Conservation (phyloP, 2,329 filamentous ascomycete genomes). For the Huntiella abstrusa region DNA sequence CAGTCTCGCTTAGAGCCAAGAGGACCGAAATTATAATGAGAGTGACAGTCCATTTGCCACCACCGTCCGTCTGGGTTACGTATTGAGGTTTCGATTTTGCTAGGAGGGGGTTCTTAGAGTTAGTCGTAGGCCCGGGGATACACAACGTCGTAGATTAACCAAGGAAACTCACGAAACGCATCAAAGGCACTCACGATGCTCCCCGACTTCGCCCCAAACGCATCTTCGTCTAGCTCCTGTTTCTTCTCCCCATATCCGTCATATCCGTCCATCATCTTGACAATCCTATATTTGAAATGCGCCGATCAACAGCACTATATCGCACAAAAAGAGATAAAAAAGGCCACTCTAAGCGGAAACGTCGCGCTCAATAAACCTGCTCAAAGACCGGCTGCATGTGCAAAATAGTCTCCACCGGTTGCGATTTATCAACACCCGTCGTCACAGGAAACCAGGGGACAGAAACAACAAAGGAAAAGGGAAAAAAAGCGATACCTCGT, state of each 20-base stretch:
- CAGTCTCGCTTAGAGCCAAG: slow-evolving; percentile 60
- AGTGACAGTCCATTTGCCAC: slow-evolving; percentile 82
- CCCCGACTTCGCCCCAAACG: slow-evolving; percentile 52
- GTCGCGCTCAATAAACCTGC: too few relatives aligned
- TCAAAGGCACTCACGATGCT: slow-evolving; percentile 74
- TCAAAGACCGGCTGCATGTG: too few relatives aligned
- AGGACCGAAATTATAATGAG: slow-evolving; percentile 57
- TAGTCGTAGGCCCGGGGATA: background rate
- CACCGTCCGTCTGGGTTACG: slow-evolving; percentile 62
- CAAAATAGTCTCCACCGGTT: too few relatives aligned
- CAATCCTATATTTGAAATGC: background rate
- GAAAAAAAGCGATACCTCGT: too few relatives aligned
- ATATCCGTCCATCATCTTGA: slow-evolving; percentile 59
- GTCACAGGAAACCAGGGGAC: too few relatives aligned
- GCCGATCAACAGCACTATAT: background rate
- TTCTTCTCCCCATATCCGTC: slow-evolving; percentile 38
- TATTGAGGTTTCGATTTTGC: slow-evolving; percentile 95
- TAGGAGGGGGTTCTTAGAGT: slow-evolving; percentile 19
- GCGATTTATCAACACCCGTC: too few relatives aligned
- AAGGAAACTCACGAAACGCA: slow-evolving; percentile 60
- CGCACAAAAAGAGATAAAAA: background rate
- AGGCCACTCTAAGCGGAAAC: background rate
- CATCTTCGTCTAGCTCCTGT: slow-evolving; percentile 45
- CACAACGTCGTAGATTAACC: background rate
- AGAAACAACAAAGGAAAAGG: too few relatives aligned